phyloP scores from a whole-genome alignment of 2,329 filamentous ascomycete species.

The Tympanopsis confertula region DNA sequence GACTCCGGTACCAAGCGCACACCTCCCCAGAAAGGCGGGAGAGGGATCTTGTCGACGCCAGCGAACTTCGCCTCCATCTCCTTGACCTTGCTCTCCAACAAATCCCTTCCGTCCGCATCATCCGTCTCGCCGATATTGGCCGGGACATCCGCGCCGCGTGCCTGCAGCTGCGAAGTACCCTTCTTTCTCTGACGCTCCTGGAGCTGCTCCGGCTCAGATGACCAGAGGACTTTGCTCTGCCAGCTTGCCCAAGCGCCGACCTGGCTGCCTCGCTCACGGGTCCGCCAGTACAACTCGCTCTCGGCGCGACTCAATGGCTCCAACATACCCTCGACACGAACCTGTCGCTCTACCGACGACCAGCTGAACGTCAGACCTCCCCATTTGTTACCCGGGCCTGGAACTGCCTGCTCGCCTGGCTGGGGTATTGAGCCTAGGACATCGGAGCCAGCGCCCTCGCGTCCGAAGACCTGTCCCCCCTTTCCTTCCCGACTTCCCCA shows the following conservation, averaged over 20 bases:
- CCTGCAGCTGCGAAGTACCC: conserved; percentile 6
- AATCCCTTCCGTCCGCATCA: conserved; percentile 54
- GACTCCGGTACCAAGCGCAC: conserved; percentile 73
- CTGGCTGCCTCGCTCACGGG: conserved; percentile 64
- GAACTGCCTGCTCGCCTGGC: conserved; percentile 3
- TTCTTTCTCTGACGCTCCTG: conserved; percentile 8
- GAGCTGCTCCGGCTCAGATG: conserved; percentile 16
- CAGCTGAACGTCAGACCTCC: conserved; percentile 88
- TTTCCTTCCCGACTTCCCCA: conserved; percentile 63
- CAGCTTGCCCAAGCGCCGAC: conserved; percentile 88
- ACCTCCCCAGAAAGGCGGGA: conserved; percentile 92
- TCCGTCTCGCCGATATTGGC: conserved; percentile 16
- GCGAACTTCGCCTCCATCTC: conserved; percentile 69
- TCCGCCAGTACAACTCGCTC: conserved; percentile 58
- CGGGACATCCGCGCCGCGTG: conserved; percentile 3
- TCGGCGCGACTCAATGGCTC: conserved; percentile 59
- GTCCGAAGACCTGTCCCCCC: conserved; percentile 15
- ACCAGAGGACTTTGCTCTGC: conserved; percentile 67
- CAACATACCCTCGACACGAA: conserved; percentile 71
- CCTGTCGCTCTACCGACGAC: conserved; percentile 75
- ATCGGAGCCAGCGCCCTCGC: neutral
- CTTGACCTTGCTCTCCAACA: conserved; percentile 66
- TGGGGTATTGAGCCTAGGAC: neutral
- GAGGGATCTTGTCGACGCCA: conserved; percentile 67
- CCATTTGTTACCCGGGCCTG: conserved; percentile 43